Percentiles rank a stretch among this genome's conserved stretches.
Evolutionary conservation across 2,329 filamentous ascomycete species (phyloP).

Genomic region (Aureobasidium sp.): DNA sequence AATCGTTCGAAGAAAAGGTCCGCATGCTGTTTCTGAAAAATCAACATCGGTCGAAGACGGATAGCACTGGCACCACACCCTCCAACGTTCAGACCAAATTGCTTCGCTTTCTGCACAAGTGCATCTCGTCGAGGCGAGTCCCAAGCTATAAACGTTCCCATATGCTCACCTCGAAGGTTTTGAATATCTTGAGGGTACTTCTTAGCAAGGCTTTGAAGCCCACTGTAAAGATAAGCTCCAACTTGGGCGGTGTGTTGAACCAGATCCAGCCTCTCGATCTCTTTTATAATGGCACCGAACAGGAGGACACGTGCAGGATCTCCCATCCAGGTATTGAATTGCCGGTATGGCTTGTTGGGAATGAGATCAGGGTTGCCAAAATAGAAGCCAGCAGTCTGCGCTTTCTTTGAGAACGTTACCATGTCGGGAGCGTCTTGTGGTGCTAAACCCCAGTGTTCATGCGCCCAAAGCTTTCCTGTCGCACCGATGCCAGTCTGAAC

Average conservation of each 20-base stretch:
- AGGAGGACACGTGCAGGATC: conserved; percentile 74
- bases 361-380: conserved; percentile 68
- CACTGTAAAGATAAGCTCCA: conserved; percentile 66
- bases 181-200: conserved; percentile 68
- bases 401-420: conserved; percentile 91
- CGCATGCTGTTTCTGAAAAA: conserved; percentile 82
- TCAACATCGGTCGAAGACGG: conserved; percentile 74
- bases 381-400: conserved; percentile 85
- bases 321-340: conserved; percentile 97
- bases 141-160: conserved; percentile 85
- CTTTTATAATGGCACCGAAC: conserved; percentile 73
- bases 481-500: conserved; percentile 87
- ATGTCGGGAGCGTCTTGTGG: conserved; percentile 68
- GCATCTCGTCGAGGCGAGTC: conserved; percentile 68
- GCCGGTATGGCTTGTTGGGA: conserved; percentile 83
- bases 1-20: conserved; percentile 35
- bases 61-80: conserved; percentile 68
- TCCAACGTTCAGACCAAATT: conserved; percentile 61
- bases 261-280: conserved; percentile 65
- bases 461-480: conserved; percentile 88
- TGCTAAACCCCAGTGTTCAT: conserved; percentile 78
- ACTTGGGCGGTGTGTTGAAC: conserved; percentile 67
- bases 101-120: conserved; percentile 64
- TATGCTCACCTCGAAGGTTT: conserved; percentile 75
- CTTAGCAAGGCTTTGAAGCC: conserved; percentile 57